phyloP scores from a whole-genome alignment of 352 stramenopile species.

The Blastocystis sp. region DNA sequence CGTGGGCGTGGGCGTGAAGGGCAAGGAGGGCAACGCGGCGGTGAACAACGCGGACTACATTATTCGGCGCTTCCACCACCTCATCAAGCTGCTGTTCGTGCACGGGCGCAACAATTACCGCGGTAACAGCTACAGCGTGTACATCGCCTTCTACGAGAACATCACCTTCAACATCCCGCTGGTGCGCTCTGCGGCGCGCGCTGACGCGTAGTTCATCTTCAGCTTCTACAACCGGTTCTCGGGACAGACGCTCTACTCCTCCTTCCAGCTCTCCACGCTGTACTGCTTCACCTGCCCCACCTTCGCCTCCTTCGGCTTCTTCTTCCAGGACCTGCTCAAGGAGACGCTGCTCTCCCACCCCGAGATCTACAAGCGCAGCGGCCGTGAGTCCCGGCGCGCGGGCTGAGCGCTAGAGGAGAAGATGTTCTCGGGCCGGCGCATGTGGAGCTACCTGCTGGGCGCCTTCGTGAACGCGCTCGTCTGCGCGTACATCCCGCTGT shows the following conservation, averaged over 20 bases:
- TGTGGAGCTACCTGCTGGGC: conserved; percentile 53
- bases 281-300: conserved; percentile 53
- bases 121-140: conserved; percentile 87
- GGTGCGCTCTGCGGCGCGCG: background rate
- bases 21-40: conserved; percentile 95
- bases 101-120: conserved; percentile 97
- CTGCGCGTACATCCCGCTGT: conserved; percentile 37
- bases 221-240: conserved; percentile 89
- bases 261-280: conserved; percentile 59
- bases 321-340: conserved; percentile 51
- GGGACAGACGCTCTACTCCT: conserved; percentile 73
- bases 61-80: conserved; percentile 89
- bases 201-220: conserved; percentile 80
- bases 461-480: conserved; percentile 37
- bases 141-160: conserved; percentile 99
- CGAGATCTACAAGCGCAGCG: conserved; percentile 53
- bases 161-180: conserved; percentile 85
- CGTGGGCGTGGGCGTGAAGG: conserved; percentile 94
- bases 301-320: conserved; percentile 68
- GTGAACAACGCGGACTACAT: conserved; percentile 95
- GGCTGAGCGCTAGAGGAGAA: conserved; percentile 27
- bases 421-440: conserved; percentile 47
- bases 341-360: conserved; percentile 44
- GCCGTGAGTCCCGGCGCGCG: background rate
- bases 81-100: conserved; percentile 68